Conservation (phyloP, 345 rosid genomes). For the Ceriops zippeliana region DNA sequence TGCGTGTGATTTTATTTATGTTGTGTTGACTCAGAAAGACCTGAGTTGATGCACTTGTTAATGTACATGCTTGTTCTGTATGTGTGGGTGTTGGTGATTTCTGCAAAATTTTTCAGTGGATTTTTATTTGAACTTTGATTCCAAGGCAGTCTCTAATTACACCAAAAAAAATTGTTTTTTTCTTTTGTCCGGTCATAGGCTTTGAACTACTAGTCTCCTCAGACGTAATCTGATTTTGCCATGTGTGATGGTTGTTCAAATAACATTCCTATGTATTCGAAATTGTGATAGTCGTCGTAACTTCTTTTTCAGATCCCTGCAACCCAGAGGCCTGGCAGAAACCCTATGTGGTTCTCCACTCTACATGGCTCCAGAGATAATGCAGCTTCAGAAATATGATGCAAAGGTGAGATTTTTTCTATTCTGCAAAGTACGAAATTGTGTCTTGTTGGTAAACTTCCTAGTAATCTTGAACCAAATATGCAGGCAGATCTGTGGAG, state of each 20-base stretch:
- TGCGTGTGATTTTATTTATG: too few species aligned
- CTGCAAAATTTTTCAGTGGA: too few species aligned
- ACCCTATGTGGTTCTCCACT: slow-evolving; percentile 98
- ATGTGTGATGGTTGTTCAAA: background rate
- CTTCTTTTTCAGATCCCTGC: slow-evolving; percentile 64
- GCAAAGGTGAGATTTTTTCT: slow-evolving; percentile 65
- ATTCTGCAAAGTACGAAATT: background rate
- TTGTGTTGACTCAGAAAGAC: too few species aligned
- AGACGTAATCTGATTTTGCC: background rate
- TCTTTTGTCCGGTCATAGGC: background rate
- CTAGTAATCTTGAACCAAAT: slow-evolving; percentile 40
- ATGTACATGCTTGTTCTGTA: too few species aligned
- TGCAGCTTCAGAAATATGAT: slow-evolving; percentile 97
- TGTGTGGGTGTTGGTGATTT: too few species aligned
- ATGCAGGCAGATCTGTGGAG: slow-evolving; percentile 99
- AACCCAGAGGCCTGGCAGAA: slow-evolving; percentile 93
- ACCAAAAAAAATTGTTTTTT: too few species aligned
- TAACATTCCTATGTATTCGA: background rate
- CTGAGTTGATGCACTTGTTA: too few species aligned
- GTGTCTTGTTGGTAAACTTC: background rate
- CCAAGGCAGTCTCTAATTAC: too few species aligned
- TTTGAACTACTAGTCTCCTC: background rate
- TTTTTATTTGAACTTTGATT: too few species aligned
- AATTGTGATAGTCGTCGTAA: slow-evolving; percentile 2
- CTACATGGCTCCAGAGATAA: slow-evolving; percentile 99